Base-by-base conservation (phyloP, 2,329 filamentous ascomycete species). In the Hymenoscyphus scutula region DNA sequence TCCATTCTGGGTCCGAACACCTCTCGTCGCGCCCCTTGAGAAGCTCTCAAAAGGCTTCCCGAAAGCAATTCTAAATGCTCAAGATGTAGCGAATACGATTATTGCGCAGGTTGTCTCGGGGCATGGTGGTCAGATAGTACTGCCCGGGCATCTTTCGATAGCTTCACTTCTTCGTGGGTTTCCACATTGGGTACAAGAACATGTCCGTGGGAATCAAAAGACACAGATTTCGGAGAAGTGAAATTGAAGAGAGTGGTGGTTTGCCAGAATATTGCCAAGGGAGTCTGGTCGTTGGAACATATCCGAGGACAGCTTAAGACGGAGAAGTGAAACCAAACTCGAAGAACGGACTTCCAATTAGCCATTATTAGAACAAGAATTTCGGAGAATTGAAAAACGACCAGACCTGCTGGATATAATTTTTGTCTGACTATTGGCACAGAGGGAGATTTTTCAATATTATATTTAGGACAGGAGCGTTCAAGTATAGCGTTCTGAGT, bases 41-140 rank as follows among this genome's bases (percentile, higher is more conserved):
- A 74, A 78, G 27, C 83, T 83, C 1, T 83, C 86, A 68, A 75
- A 79, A 6, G 80, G 81, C n/a, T 78, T 78, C 55, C 74, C 78
- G 63, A 76, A 76, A 1, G 83, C 82, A 1, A 71, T 82, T 34
- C 74, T 89, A 63, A 77, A 84, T 66, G 80, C 84, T 0, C 85
- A 86, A 73, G 86, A 83, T 1, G 86, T 91, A 13, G 87, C 87
- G 0, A 84, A 89, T 69, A 81, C 77, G 6, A 80, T 90, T 58
- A 84, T 88, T 0, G 75, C 79, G 64, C 82, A 88, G 71, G 83
- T 90, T 6, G 69, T 88, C 45, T 77, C 69, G 1, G 87, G 86
- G 1, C 74, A 78, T 64, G 86, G 83, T 70, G 82, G 81, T 1
- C 81, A 87, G 74, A 72, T 90, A 23, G 68, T 85, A 25, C 53